Evolutionary conservation across 306 rosid species (phyloP).

Genomic region (Cicer cuneatum): DNA sequence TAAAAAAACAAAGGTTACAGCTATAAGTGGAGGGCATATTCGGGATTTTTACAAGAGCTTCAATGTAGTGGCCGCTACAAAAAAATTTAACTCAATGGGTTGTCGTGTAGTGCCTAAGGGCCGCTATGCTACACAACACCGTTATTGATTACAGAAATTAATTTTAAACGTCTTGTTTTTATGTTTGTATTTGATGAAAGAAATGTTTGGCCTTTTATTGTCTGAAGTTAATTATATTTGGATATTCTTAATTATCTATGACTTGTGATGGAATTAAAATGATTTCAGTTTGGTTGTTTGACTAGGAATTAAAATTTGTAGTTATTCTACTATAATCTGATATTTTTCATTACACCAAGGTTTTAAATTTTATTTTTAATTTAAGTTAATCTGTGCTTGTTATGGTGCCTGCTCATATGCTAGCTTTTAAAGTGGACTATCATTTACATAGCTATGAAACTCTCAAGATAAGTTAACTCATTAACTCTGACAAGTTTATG

Average conservation of each 20-base stretch:
- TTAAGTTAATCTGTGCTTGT: neutral
- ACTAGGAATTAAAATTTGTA: slow-evolving; percentile 24
- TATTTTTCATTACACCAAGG: neutral
- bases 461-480: neutral
- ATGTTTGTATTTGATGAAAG: neutral
- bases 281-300: slow-evolving; percentile 22
- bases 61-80: neutral
- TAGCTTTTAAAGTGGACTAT: slow-evolving; percentile 21
- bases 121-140: neutral
- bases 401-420: slow-evolving; percentile 1
- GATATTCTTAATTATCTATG: slow-evolving; percentile 6
- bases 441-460: neutral
- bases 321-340: neutral
- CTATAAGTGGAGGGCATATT: neutral
- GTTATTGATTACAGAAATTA: neutral
- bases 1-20: neutral
- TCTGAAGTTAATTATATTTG: neutral
- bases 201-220: neutral
- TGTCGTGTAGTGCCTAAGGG: neutral
- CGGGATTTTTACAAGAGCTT: neutral
- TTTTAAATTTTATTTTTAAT: neutral
- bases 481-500: neutral
- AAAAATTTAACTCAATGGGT: neutral
- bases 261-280: slow-evolving; percentile 27
- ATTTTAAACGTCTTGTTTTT: slow-evolving; percentile 28